Base-by-base conservation (phyloP, 2,329 filamentous ascomycete genomes). In the Clonostachys byssicola region DNA sequence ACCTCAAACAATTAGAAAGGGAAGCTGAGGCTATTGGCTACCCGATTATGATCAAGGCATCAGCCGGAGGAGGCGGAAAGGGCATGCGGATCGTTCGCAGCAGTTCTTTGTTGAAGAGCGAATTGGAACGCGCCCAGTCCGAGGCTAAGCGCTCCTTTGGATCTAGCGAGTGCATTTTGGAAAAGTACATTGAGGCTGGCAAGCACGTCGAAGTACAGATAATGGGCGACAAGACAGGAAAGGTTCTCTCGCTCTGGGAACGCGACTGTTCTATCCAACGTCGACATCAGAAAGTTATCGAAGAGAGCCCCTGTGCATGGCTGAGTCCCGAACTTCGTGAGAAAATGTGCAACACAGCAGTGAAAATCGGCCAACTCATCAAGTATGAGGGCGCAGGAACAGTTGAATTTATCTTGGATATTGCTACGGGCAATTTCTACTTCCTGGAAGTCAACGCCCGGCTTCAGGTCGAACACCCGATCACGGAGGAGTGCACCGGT, bases 11-110 rank as follows among this genome's bases (percentile, higher is more conserved):
- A 12, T 80, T 99, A 44, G 74, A 81, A 62, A 91, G 88, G 63
- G 60, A 63, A 44, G 94, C 94, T 50, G 84, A 81, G 66, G 80
- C 89, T 62, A 99, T 99, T 66, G 94, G 94, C 56, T 99, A 97
- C 75, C 94, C 94, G 14, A 88, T 99, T 76, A 99, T 99, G 94
- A 90, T 99, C 68, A 99, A 99, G 78, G 94, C 94, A n/a, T 97
- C 94, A 4, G 94, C 99, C 76, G 94, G 94, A 73, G 94, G 94
- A 74, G 94, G 94, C 73, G 94, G 94, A 66, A 99, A 99, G 78
- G 94, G 94, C 80, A 99, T 99, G 65, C 90, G 94, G 66, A 58
- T 67, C 18, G 66, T 66, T 10, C 49, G 59, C 6, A 58, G 70
- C n/a, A 44, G 49, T 3, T 51, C 57, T 2, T 54, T 59, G 9